Evolutionary conservation across 1,139 yeast genomes (phyloP).

Genomic region (Pichiaceae sp.): DNA sequence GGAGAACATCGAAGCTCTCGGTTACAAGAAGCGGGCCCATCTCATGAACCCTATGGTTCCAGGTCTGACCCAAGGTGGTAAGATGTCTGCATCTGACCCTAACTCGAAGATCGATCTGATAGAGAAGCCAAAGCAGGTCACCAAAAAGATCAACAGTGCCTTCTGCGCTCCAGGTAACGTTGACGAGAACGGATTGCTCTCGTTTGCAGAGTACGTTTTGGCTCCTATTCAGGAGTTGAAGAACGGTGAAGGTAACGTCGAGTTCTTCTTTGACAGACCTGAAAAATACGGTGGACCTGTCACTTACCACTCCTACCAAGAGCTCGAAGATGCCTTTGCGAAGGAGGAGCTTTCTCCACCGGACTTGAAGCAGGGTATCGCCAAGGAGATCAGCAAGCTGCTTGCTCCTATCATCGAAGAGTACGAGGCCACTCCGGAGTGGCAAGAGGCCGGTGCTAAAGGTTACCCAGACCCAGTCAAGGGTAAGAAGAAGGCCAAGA

Average conservation of each 20-base stretch:
- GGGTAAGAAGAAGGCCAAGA: slow-evolving; percentile 40
- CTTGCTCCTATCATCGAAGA: slow-evolving; percentile 80
- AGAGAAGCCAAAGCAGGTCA: slow-evolving; percentile 81
- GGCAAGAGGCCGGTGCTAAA: slow-evolving; percentile 61
- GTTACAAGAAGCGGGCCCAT: slow-evolving; percentile 96
- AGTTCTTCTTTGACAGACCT: slow-evolving; percentile 78
- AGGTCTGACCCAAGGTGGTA: slow-evolving; percentile 93
- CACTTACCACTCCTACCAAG: slow-evolving; percentile 58
- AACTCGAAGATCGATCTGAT: slow-evolving; percentile 90
- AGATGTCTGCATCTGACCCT: slow-evolving; percentile 99
- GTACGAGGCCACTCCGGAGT: slow-evolving; percentile 53
- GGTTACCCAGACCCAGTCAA: slow-evolving; percentile 80
- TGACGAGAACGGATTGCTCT: slow-evolving; percentile 81
- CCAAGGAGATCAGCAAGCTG: slow-evolving; percentile 71
- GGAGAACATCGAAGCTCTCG: slow-evolving; percentile 77
- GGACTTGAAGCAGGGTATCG: slow-evolving; percentile 87
- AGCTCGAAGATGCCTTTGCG: slow-evolving; percentile 63
- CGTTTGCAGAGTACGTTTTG: slow-evolving; percentile 77
- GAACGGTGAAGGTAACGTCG: slow-evolving; percentile 43
- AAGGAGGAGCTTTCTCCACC: slow-evolving; percentile 78
- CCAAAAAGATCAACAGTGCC: slow-evolving; percentile 87
- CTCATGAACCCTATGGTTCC: slow-evolving; percentile 99
- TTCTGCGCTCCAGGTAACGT: slow-evolving; percentile 94
- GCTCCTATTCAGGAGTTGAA: slow-evolving; percentile 81
- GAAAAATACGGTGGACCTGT: slow-evolving; percentile 96